Base-by-base conservation (phyloP, 805 yeast genomes). In the Komagataella pastoris region DNA sequence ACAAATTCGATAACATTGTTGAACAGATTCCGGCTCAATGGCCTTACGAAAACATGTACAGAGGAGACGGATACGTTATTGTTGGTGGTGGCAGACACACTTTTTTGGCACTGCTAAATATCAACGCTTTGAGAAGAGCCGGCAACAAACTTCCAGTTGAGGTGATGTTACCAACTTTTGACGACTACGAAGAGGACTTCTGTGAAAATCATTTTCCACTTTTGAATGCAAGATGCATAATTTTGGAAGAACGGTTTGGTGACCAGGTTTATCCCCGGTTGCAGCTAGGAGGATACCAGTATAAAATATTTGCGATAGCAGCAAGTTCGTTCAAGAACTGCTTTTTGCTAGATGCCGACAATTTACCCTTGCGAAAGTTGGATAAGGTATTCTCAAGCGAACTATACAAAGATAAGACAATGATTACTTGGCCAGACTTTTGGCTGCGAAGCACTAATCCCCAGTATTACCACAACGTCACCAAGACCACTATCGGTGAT, bases 401-500 rank as follows among this genome's bases (percentile, higher is more conserved):
- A 47, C 81, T 87, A 1, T 87, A 76, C 65, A 55, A 59, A 17
- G 62, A 72, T 10, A 66, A 71, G 53, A 79, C 82, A 53, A 65
- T 79, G 62, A 66, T 81, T 23, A 63, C 80, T 23, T 88, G 95
- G 91, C 95, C 95, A 1, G 96, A 88, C 65, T 88, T 81, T 64
- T 88, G 96, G 96, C 77, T 83, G 64, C 74, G 96, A 56, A 80
- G 90, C 6, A 85, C 90, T 1, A 77, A 86, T 1, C 95, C 96
- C 5, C 67, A 68, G 44, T 83, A 76, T 59, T 88, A 84, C 64
- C 77, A 79, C 14, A 76, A 78, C 30, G 80, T 88, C 56, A 87
- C 87, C 0, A 85, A 80, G 2, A 68, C 80, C 12, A 57, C 67
- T 49, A 68, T 80, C 1, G 73, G 76, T 24, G 58, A 61, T 48